These are phyloP conservation scores for Cercospora zeina DNA, from an alignment of 2,329 filamentous ascomycete genomes.

Conservation along the genomic window DNA sequence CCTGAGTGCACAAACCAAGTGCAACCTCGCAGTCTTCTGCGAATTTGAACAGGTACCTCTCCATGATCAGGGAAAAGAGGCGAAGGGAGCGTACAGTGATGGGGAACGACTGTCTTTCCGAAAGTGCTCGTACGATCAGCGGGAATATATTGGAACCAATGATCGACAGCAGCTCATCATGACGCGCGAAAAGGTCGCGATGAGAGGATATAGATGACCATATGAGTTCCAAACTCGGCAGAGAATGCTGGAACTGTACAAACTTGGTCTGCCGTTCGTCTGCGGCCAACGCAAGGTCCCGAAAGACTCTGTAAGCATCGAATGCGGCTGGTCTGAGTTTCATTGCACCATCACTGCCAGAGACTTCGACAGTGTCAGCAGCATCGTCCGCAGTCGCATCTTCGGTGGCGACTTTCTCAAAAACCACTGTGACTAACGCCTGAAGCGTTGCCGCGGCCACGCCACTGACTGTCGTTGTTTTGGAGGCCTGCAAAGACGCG, in stretches of 20 bases:
- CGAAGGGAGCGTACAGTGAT: slow-evolving; percentile 79
- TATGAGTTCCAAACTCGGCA: slow-evolving; percentile 85
- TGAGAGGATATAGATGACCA: slow-evolving; percentile 88
- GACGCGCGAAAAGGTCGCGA: slow-evolving; percentile 72
- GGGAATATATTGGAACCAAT: slow-evolving; percentile 78
- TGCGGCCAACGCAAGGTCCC: slow-evolving; percentile 84
- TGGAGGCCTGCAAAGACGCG: slow-evolving; percentile 84
- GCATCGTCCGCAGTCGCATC: slow-evolving; percentile 65
- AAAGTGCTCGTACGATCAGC: slow-evolving; percentile 73
- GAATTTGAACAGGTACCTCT: slow-evolving; percentile 73
- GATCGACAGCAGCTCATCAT: slow-evolving; percentile 78
- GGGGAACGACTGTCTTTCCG: slow-evolving; percentile 75
- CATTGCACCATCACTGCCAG: slow-evolving; percentile 63
- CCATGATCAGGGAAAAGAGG: slow-evolving; percentile 78
- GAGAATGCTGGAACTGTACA: slow-evolving; percentile 68
- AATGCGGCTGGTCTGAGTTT: slow-evolving; percentile 73
- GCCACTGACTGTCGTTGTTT: slow-evolving; percentile 90
- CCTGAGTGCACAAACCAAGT: slow-evolving; percentile 75
- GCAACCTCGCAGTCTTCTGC: slow-evolving; percentile 79
- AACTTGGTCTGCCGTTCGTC: slow-evolving; percentile 83
- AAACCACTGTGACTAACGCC: slow-evolving; percentile 87
- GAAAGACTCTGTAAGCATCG: slow-evolving; percentile 84
- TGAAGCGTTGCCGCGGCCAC: slow-evolving; percentile 96
- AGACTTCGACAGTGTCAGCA: slow-evolving; percentile 63
- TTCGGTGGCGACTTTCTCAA: slow-evolving; percentile 84